phyloP scores from a whole-genome alignment of 2,329 filamentous ascomycete species.

The Gaeumannomyces tritici region DNA sequence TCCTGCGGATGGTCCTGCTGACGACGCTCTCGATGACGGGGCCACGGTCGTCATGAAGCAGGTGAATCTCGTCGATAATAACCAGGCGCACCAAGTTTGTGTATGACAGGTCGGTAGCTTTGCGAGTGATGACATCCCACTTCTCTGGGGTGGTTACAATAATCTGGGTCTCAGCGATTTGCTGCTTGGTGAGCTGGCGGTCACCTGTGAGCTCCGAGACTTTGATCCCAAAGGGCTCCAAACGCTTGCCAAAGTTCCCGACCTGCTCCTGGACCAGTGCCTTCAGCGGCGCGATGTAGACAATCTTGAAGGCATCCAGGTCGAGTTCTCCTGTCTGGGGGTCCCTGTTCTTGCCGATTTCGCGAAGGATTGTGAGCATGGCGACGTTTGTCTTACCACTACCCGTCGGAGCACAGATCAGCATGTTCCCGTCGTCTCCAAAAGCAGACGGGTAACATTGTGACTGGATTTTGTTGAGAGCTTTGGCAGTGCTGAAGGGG shows the following conservation, averaged over 20 bases:
- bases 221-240: conserved; percentile 83
- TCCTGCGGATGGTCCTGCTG: conserved; percentile 82
- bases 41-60: conserved; percentile 94
- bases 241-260: conserved; percentile 86
- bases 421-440: conserved; percentile 90
- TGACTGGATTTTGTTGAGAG: conserved; percentile 91
- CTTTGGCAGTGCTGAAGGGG: conserved; percentile 78
- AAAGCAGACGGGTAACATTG: conserved; percentile 89
- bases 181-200: conserved; percentile 94
- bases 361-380: conserved; percentile 91
- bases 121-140: conserved; percentile 97
- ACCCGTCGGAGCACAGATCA: conserved; percentile 93
- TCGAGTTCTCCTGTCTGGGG: conserved; percentile 86
- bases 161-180: conserved; percentile 94
- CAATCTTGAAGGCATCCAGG: conserved; percentile 94
- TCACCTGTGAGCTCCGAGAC: conserved; percentile 97
- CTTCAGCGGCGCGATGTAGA: conserved; percentile 94
- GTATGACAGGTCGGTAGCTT: conserved; percentile 93
- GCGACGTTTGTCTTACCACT: conserved; percentile 98
- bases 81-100: conserved; percentile 93
- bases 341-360: conserved; percentile 92
- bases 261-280: conserved; percentile 96
- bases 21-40: conserved; percentile 97
- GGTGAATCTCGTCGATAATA: conserved; percentile 96
- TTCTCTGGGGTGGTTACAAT: conserved; percentile 99